Evolutionary conservation across 148 eudicot genomes (phyloP), one percentile per base, ranked within the genome.

Genomic region (Chenopodium berlandieri): DNA sequence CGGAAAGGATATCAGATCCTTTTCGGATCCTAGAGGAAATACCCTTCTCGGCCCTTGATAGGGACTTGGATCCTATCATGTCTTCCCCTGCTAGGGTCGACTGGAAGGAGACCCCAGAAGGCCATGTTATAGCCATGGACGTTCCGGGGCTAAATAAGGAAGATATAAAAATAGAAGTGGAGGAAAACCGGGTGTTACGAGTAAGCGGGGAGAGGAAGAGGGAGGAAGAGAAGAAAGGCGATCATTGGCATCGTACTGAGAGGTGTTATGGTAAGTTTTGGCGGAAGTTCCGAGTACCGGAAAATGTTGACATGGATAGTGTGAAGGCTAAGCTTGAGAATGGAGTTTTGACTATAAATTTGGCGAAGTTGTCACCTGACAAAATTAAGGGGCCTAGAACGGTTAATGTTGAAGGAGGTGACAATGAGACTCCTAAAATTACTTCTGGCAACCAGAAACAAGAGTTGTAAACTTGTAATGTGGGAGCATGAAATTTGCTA

Each of bases 91-190:
- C 89, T 2, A 84, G 75, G 69, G 88, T 89, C 22, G 91, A 89
- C 77, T 86, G 91, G 91, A 86, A 89, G 76, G 91, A 89, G 82
- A 86, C 89, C 0, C 69, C 82, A 0, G 89, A 89, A 27, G 82
- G 84, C 0, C 91, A 89, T 77, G 78, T 81, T 23, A 84, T 89
- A 82, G 52, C 22, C 1, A 48, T 83, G 65, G 91, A 86, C 54
- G 83, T 89, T 0, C 89, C 89, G 0, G 91, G 91, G 56, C 23
- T 89, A 34, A 85, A 50, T 46, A 86, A 85, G 78, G 89, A 89
- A 22, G 86, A 85, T 12, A 34, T 89, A 56, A 86, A 85, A 80
- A 83, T 89, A 4, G 88, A 86, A 76, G 83, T 89, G 71, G 91
- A 89, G 74, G 83, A 85, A 30, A 83, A 83, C 72, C 48, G 88